Percentiles rank a stretch among this genome's conserved stretches.
Evolutionary conservation across 495 filamentous ascomycete genomes (phyloP).

Genomic region (Aspergillus baeticus): DNA sequence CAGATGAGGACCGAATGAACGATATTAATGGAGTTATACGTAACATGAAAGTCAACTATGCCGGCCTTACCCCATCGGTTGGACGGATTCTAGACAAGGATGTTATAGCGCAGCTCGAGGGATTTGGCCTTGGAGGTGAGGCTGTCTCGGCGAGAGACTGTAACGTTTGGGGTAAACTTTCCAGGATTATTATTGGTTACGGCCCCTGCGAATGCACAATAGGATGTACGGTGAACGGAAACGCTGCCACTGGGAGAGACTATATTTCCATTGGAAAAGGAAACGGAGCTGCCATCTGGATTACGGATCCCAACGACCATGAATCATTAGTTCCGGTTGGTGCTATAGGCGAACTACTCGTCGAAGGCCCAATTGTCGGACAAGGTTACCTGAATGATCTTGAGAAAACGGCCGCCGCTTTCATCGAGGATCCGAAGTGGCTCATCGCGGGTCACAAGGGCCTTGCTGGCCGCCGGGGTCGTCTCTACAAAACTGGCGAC

Average conservation of each 20-base stretch:
- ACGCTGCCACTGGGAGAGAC: constrained; percentile 37
- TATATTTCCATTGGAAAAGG: constrained; percentile 38
- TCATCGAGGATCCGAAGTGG: constrained; percentile 50
- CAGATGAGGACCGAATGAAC: constrained; percentile 48
- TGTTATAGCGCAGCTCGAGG: constrained; percentile 44
- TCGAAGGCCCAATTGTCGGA: constrained; percentile 55
- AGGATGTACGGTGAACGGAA: constrained; percentile 45
- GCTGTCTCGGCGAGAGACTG: constrained; percentile 40
- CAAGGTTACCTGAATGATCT: constrained; percentile 50
- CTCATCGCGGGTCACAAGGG: constrained; percentile 38
- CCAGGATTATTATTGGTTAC: constrained; percentile 49
- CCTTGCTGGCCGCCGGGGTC: constrained; percentile 33
- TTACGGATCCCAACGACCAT: constrained; percentile 47
- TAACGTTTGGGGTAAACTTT: constrained; percentile 35
- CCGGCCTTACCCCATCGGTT: constrained; percentile 52
- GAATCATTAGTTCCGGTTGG: constrained; percentile 48
- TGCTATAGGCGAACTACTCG: constrained; percentile 50
- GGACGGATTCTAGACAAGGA: constrained; percentile 41
- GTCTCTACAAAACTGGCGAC: constrained; percentile 52
- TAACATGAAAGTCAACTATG: constrained; percentile 43
- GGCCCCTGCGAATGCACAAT: constrained; percentile 52
- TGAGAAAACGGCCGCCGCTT: constrained; percentile 43
- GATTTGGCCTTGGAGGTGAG: constrained; percentile 53
- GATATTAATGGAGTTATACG: constrained; percentile 48
- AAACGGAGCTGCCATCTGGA: constrained; percentile 44